Conservation (phyloP, 768 basidiomycete species). For the Mrakia gelida region DNA sequence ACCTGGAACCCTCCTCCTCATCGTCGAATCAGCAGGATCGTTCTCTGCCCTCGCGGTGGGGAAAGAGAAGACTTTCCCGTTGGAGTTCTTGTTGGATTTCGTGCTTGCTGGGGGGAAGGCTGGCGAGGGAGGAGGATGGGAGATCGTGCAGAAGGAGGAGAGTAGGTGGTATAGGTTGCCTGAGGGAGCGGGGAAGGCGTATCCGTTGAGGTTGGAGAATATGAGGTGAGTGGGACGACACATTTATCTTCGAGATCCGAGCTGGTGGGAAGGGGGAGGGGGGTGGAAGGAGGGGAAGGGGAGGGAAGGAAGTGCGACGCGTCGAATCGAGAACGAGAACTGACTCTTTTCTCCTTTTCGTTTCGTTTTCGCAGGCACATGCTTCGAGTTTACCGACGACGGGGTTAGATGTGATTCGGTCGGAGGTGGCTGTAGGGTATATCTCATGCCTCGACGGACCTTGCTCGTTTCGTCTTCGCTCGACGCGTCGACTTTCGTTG, state of each 20-base stretch:
- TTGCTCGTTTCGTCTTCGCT: background rate
- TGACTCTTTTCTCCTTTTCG: constrained; percentile 6
- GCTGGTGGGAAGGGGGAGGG: background rate
- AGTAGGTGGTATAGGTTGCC: constrained; percentile 32
- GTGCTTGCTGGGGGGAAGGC: constrained; percentile 29
- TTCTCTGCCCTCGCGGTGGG: constrained; percentile 32
- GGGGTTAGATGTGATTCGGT: background rate
- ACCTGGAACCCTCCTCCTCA: constrained; percentile 28
- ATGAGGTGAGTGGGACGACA: constrained; percentile 32
- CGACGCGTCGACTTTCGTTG: background rate
- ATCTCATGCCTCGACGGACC: background rate
- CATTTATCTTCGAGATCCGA: too few relatives aligned
- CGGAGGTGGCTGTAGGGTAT: background rate
- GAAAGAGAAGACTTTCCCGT: constrained; percentile 28
- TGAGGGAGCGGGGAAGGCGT: constrained; percentile 24
- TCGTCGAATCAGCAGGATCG: constrained; percentile 32
- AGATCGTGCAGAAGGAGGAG: constrained; percentile 33
- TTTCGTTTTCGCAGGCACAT: constrained; percentile 16
- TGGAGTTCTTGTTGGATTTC: constrained; percentile 32
- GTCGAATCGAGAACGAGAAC: background rate
- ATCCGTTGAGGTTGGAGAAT: constrained; percentile 32
- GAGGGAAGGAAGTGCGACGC: background rate
- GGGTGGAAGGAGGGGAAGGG: background rate
- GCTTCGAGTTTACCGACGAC: constrained; percentile 29
- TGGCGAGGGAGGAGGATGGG: constrained; percentile 29